Conservation (phyloP, 495 filamentous ascomycete species). For the Penicillium roqueforti region DNA sequence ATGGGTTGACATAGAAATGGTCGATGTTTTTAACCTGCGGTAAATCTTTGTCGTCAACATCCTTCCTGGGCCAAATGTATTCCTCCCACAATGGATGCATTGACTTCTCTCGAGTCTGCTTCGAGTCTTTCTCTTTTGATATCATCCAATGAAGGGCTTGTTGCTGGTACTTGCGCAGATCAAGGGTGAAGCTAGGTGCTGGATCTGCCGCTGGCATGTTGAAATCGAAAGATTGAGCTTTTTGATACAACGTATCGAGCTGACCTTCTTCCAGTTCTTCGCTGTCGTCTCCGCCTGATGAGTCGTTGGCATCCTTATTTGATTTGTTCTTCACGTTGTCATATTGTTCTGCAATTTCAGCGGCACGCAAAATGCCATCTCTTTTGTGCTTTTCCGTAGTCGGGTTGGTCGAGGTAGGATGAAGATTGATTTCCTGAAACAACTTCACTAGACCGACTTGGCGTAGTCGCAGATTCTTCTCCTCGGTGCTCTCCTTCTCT, state of each 20-base stretch:
- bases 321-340: constrained; percentile 59
- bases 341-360: constrained; percentile 77
- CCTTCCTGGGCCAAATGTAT: constrained; percentile 83
- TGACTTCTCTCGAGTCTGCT: constrained; percentile 60
- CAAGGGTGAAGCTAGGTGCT: constrained; percentile 72
- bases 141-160: constrained; percentile 96
- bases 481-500: constrained; percentile 79
- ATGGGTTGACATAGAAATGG: constrained; percentile 91
- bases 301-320: constrained; percentile 42
- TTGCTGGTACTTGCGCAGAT: constrained; percentile 88
- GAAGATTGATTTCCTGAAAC: constrained; percentile 82
- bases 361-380: constrained; percentile 77
- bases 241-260: constrained; percentile 88
- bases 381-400: constrained; percentile 73
- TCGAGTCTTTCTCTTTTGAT: constrained; percentile 79
- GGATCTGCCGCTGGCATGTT: constrained; percentile 82
- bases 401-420: constrained; percentile 68
- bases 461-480: constrained; percentile 75
- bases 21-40: constrained; percentile 58
- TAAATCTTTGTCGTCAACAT: constrained; percentile 75
- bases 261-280: constrained; percentile 93
- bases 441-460: constrained; percentile 85
- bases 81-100: constrained; percentile 99
- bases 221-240: constrained; percentile 96
- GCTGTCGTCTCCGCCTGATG: constrained; percentile 71